Percentiles rank a stretch among this genome's conserved stretches.
Evolutionary conservation across 2,329 filamentous ascomycete genomes (phyloP).

Genomic region (Chalaropsis thielavioides): DNA sequence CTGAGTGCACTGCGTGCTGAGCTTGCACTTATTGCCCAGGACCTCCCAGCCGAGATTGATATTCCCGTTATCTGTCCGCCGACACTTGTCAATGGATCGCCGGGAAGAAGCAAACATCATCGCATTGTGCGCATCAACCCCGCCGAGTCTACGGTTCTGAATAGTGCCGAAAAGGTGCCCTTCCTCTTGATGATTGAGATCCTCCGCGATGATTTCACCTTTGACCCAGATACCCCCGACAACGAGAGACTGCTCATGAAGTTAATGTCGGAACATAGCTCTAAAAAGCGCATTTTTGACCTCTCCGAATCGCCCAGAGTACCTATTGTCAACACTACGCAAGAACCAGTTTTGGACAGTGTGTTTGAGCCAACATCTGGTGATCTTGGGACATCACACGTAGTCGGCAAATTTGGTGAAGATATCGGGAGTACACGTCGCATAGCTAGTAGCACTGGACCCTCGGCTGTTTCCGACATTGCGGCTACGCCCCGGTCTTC

Average conservation of each 20-base stretch:
- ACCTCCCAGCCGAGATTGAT: constrained; percentile 70
- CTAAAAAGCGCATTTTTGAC: constrained; percentile 49
- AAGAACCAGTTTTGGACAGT: constrained; percentile 46
- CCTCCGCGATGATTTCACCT: constrained; percentile 66
- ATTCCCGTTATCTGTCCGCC: constrained; percentile 71
- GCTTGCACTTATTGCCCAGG: constrained; percentile 64
- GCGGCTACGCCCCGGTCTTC: constrained; percentile 50
- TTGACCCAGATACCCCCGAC: constrained; percentile 58
- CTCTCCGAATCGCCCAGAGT: constrained; percentile 49
- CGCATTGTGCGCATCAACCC: constrained; percentile 72
- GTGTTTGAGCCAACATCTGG: constrained; percentile 73
- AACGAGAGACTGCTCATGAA: constrained; percentile 51
- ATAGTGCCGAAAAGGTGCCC: constrained; percentile 75
- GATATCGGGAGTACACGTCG: constrained; percentile 22
- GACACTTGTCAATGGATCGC: constrained; percentile 55
- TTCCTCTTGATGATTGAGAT: constrained; percentile 78
- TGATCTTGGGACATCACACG: constrained; percentile 59
- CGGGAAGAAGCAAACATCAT: constrained; percentile 63
- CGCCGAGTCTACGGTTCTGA: constrained; percentile 69
- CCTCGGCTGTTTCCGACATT: constrained; percentile 45
- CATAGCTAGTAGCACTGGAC: constrained; percentile 36
- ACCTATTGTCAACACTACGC: constrained; percentile 27
- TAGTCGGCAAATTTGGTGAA: constrained; percentile 46
- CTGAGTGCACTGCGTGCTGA: constrained; percentile 70
- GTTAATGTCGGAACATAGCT: constrained; percentile 42